These are phyloP conservation scores for Waltiozyma sp. DNA, from an alignment of 1,139 yeast genomes.

Conservation along the genomic window DNA sequence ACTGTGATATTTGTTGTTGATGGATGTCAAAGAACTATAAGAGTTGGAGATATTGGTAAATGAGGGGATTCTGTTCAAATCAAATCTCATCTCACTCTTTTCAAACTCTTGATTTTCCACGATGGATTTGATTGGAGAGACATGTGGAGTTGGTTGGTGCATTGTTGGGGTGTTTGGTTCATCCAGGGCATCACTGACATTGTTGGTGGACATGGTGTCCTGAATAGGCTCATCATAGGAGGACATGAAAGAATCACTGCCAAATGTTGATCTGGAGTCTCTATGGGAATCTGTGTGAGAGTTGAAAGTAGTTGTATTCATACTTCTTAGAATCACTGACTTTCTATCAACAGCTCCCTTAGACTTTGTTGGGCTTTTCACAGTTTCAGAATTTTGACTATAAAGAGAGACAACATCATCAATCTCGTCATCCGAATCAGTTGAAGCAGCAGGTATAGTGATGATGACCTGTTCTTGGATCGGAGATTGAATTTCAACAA, in stretches of 20 bases:
- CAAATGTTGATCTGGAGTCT: slow-evolving; percentile 5
- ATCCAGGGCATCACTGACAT: slow-evolving; percentile 3
- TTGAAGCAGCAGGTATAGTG: background rate
- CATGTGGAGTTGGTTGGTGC: slow-evolving; percentile 15
- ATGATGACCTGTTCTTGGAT: background rate
- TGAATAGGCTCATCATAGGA: slow-evolving; percentile 12
- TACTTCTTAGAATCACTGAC: background rate
- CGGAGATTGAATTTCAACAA: background rate
- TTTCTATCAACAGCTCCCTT: background rate
- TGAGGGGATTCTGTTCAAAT: slow-evolving; percentile 13
- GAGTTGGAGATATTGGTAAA: slow-evolving; percentile 14
- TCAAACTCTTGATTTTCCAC: slow-evolving; percentile 6
- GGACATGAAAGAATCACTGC: slow-evolving; percentile 16
- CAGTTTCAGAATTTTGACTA: background rate
- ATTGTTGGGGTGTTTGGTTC: slow-evolving; percentile 18
- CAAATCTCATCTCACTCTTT: slow-evolving; percentile 2
- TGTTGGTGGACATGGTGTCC: slow-evolving; percentile 7
- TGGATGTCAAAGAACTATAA: background rate
- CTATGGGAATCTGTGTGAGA: background rate
- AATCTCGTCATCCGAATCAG: background rate
- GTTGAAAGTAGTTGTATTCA: background rate
- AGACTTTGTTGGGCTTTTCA: background rate
- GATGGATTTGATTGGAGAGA: slow-evolving; percentile 17
- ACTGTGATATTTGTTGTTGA: background rate
- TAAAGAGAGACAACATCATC: background rate